Percentiles rank a stretch among this genome's conserved stretches.
Evolutionary conservation across 2,329 filamentous ascomycete genomes (phyloP).

Genomic region (Calonectria naviculata): DNA sequence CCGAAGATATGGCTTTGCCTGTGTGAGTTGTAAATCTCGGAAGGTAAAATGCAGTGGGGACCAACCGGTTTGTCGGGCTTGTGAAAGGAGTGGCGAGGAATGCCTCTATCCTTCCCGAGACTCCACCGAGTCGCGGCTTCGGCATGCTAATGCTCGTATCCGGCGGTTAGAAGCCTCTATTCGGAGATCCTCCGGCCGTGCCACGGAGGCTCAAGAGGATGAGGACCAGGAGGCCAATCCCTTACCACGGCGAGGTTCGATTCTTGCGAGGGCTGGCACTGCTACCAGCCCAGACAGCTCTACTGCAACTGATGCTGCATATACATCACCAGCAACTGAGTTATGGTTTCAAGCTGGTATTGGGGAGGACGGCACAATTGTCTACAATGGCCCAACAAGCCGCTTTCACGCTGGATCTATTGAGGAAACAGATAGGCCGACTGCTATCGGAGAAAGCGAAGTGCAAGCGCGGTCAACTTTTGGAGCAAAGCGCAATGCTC

Average conservation of each 20-base stretch:
- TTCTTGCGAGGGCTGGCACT: no score
- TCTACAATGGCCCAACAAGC: constrained; percentile 38
- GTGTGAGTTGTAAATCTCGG: constrained; percentile 14
- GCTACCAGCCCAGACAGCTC: no score
- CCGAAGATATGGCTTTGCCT: constrained; percentile 18
- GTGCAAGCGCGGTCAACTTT: no score
- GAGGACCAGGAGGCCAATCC: no score
- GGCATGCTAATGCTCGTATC: constrained; percentile 16
- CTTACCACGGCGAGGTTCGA: no score
- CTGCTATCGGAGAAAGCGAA: no score
- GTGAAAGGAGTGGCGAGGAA: background rate
- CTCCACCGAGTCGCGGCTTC: constrained; percentile 3
- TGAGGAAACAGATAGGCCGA: no score
- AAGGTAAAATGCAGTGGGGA: constrained; percentile 19
- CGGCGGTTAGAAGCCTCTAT: background rate
- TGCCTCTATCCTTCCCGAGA: constrained; percentile 9
- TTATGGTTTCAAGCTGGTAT: constrained; percentile 36
- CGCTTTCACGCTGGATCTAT: constrained; percentile 31
- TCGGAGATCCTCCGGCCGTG: background rate
- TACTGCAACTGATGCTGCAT: no score
- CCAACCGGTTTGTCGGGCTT: constrained; percentile 1
- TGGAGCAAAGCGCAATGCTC: no score
- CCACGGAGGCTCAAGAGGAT: no score
- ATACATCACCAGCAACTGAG: constrained; percentile 7
- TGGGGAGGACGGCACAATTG: constrained; percentile 31